Evolutionary conservation across 2,329 filamentous ascomycete species (phyloP), one percentile per base, ranked within the genome.

Genomic region (Diaporthe batatas): DNA sequence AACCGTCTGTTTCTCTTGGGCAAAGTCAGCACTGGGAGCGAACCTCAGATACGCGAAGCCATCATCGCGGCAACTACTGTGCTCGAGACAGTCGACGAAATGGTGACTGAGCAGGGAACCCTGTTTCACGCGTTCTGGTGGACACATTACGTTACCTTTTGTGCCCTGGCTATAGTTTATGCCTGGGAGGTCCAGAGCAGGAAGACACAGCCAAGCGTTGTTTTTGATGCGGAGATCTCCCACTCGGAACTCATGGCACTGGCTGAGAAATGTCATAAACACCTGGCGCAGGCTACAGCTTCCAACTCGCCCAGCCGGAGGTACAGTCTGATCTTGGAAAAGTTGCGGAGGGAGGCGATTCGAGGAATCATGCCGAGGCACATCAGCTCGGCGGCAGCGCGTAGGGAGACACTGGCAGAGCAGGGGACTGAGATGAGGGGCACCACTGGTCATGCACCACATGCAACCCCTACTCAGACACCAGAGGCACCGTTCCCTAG

Each of bases 81-180:
- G 0, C 62, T 65, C 1, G 62, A 65, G 21, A 65, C 62, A 7
- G 62, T 65, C 2, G 62, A 65, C 44, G 62, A 65, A 21, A 65
- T 65, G 62, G 62, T 65, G 0, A 51, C 36, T 6, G 44, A 65
- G 29, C 62, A 65, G 62, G 82, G 79, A 12, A 80, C 81, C 49
- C 81, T 84, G 3, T 86, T 85, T 65, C 82, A 86, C 68, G 84
- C 85, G 0, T 84, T 87, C 51, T 88, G 87, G 85, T 88, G 86
- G 77, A 88, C 85, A 32, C 85, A 87, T 49, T 88, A 88, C 74
- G 85, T 88, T 5, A 84, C 86, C 0, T 89, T 89, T 71, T 89
- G 86, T 74, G 86, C 87, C 0, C 81, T 90, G 0, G 85, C 86
- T 0, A 86, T 89, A 5, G 79, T 88, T 0, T 89, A 89, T 72